These are phyloP conservation scores for Curvularia sp. DNA, from an alignment of 2,329 filamentous ascomycete genomes.

Conservation along the genomic window DNA sequence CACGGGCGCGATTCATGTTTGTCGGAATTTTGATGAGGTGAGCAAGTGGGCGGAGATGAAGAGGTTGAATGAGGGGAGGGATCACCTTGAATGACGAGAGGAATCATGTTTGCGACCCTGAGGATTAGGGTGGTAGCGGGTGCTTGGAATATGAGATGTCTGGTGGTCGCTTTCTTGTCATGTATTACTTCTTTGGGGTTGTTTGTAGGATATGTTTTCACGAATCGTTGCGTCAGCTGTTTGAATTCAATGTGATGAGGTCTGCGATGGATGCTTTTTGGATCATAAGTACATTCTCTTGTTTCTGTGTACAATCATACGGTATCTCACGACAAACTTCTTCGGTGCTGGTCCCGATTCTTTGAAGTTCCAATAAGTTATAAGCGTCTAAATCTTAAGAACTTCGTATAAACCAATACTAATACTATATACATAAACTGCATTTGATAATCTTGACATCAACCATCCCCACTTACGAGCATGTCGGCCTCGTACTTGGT, in stretches of 20 bases:
- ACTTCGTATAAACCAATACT: too few relatives aligned
- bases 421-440: too few relatives aligned
- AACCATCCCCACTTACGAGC: constrained; percentile 23
- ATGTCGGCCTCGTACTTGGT: constrained; percentile 47
- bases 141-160: not conserved
- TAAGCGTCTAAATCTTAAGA: too few relatives aligned
- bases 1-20: constrained; percentile 28
- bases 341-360: not conserved
- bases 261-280: not conserved
- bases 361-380: too few relatives aligned
- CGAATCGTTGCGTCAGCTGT: not conserved
- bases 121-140: not conserved
- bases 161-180: not conserved
- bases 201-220: not conserved
- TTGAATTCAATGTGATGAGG: not conserved
- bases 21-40: constrained; percentile 29
- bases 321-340: not conserved
- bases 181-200: not conserved
- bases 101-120: too few relatives aligned
- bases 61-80: constrained; percentile 4
- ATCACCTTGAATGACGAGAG: not conserved
- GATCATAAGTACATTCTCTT: not conserved
- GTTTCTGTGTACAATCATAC: not conserved
- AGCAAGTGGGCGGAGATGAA: not conserved
- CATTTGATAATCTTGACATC: too few relatives aligned